Conservation (phyloP, 2,329 filamentous ascomycete genomes). For the Rutstroemia sp. region DNA sequence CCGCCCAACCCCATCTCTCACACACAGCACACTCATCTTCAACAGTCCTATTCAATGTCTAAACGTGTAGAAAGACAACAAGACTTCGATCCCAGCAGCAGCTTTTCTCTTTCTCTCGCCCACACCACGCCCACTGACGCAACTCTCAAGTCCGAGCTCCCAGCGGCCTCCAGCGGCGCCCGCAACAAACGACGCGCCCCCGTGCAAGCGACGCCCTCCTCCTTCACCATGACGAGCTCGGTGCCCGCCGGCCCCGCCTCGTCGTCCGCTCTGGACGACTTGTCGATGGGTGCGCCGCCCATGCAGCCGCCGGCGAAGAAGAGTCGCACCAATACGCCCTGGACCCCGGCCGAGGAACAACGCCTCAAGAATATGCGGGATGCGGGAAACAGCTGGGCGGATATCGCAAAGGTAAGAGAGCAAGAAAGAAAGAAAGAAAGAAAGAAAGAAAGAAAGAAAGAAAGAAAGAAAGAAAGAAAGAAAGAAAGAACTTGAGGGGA, state of each 20-base stretch:
- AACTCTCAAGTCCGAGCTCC: slow-evolving; percentile 12
- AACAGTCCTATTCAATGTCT: slow-evolving; percentile 24
- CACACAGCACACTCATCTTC: slow-evolving; percentile 6
- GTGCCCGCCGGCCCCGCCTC: background rate
- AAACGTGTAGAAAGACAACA: slow-evolving; percentile 22
- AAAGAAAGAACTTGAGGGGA: no score
- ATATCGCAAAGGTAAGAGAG: slow-evolving; percentile 81
- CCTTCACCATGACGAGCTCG: slow-evolving; percentile 19
- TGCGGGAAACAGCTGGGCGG: slow-evolving; percentile 88
- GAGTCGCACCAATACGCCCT: slow-evolving; percentile 95
- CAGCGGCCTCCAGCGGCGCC: slow-evolving; percentile 14
- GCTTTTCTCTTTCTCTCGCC: slow-evolving; percentile 19
- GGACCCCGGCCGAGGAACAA: slow-evolving; percentile 92
- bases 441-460: no score
- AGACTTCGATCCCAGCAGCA: slow-evolving; percentile 18
- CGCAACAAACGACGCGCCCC: slow-evolving; percentile 26
- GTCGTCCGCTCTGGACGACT: no score
- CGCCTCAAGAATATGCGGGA: slow-evolving; percentile 92
- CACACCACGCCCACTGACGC: slow-evolving; percentile 17
- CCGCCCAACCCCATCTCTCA: slow-evolving; percentile 6
- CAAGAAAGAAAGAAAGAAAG: no score
- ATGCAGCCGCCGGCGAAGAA: slow-evolving; percentile 67
- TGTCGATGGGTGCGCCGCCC: no score
- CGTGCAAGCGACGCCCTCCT: slow-evolving; percentile 7
- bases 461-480: no score